Percentiles rank a stretch among this genome's conserved stretches.
Conservation (phyloP, 768 basidiomycete species). For the Hirschioporus abietinus region DNA sequence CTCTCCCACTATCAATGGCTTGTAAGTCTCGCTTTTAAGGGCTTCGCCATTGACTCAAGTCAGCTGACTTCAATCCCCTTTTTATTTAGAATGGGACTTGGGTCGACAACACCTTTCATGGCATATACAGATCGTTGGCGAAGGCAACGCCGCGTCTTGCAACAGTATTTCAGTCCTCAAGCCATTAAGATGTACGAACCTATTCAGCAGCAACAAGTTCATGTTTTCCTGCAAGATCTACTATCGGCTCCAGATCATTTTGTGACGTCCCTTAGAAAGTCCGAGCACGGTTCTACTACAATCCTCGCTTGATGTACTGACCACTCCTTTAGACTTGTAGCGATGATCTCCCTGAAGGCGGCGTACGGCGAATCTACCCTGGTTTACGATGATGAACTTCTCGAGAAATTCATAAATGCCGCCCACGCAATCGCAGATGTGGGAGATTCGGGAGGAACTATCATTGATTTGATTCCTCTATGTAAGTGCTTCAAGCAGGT, state of each 20-base stretch:
- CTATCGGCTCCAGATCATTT: not conserved
- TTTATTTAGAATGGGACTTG: conserved; percentile 15
- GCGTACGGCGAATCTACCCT: conserved; percentile 26
- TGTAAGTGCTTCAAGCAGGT: conserved; percentile 15
- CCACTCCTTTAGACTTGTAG: conserved; percentile 19
- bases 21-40: not conserved
- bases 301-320: not conserved
- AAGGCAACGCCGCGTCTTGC: conserved; percentile 24
- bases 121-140: conserved; percentile 24
- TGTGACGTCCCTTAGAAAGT: not conserved
- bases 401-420: conserved; percentile 23
- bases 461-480: conserved; percentile 29
- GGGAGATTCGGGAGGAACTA: conserved; percentile 22
- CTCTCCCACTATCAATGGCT: conserved; percentile 12
- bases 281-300: too few relatives aligned
- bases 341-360: conserved; percentile 26
- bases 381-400: conserved; percentile 24
- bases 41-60: too few relatives aligned
- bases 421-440: conserved; percentile 17
- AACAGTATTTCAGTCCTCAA: conserved; percentile 22
- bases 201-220: not conserved
- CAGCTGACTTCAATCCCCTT: too few relatives aligned
- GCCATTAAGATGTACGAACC: conserved; percentile 12
- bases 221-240: not conserved
- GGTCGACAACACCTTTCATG: conserved; percentile 13